Conservation (phyloP, 2,329 filamentous ascomycete species). For the Fusarium sp. region DNA sequence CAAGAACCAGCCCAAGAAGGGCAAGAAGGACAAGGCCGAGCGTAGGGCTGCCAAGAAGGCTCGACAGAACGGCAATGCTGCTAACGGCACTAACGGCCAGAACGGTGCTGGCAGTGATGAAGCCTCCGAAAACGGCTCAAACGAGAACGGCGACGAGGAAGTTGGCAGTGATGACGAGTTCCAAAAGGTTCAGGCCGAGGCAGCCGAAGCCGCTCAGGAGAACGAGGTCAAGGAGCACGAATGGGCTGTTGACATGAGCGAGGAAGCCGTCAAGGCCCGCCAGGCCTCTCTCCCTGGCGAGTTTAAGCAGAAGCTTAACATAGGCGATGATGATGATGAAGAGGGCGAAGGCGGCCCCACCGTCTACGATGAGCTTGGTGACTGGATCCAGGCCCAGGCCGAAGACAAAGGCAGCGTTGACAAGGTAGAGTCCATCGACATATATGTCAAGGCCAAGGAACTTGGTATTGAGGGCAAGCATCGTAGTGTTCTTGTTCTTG, state of each 20-base stretch:
- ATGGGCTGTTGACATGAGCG: constrained; percentile 97
- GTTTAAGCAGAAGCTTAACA: constrained; percentile 90
- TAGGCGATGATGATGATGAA: constrained; percentile 84
- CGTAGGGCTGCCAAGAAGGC: constrained; percentile 92
- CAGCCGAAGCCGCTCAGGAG: constrained; percentile 62
- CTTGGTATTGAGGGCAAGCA: constrained; percentile 95
- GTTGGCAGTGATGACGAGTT: constrained; percentile 93
- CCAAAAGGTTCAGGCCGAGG: constrained; percentile 79
- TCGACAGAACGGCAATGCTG: constrained; percentile 74
- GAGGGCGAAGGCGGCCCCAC: constrained; percentile 82
- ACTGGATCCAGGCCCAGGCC: constrained; percentile 86
- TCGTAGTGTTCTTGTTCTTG: constrained; percentile 90
- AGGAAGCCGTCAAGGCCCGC: constrained; percentile 93
- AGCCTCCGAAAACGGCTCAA: constrained; percentile 64
- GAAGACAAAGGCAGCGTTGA: constrained; percentile 79
- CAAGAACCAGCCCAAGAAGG: constrained; percentile 93
- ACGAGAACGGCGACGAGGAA: constrained; percentile 68
- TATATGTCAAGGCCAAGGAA: constrained; percentile 97
- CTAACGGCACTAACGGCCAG: constrained; percentile 58
- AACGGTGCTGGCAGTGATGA: constrained; percentile 71
- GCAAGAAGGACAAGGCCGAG: constrained; percentile 96
- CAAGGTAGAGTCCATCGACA: constrained; percentile 87
- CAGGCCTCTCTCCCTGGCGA: constrained; percentile 93
- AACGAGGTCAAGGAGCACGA: constrained; percentile 83
- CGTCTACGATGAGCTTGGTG: constrained; percentile 90